Conservation (phyloP, 2,329 filamentous ascomycete genomes). For the Epichloe hybrida region DNA sequence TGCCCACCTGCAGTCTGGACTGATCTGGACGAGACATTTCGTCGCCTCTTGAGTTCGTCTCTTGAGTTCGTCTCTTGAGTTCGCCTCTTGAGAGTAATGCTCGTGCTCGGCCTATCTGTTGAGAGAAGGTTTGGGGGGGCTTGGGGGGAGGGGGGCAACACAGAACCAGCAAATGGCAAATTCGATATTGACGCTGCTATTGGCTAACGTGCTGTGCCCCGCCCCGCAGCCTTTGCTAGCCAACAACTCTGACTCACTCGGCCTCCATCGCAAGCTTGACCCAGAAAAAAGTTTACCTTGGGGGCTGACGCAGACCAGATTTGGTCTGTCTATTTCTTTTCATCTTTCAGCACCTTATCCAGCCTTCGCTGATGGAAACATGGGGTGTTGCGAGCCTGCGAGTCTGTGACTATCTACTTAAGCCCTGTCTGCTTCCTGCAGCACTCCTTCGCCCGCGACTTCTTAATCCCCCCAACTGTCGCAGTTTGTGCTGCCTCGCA, state of each 20-base stretch:
- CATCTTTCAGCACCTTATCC: neutral
- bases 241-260: too few relatives aligned
- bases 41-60: too few relatives aligned
- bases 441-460: neutral
- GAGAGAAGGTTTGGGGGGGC: too few relatives aligned
- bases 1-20: too few relatives aligned
- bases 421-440: neutral
- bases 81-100: too few relatives aligned
- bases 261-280: too few relatives aligned
- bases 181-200: too few relatives aligned
- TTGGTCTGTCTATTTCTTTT: neutral
- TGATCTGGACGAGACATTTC: too few relatives aligned
- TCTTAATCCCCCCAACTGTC: neutral
- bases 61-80: too few relatives aligned
- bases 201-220: neutral
- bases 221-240: neutral
- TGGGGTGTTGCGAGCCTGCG: constrained; percentile 2
- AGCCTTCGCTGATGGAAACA: constrained; percentile 3
- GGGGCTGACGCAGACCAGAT: neutral
- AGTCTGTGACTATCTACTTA: neutral
- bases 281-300: neutral
- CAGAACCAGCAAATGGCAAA: too few relatives aligned
- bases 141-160: too few relatives aligned
- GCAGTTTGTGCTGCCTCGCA: neutral
- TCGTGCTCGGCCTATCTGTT: neutral